Conservation (phyloP, 2,329 filamentous ascomycete genomes). For the Celoporthe dispersa region DNA sequence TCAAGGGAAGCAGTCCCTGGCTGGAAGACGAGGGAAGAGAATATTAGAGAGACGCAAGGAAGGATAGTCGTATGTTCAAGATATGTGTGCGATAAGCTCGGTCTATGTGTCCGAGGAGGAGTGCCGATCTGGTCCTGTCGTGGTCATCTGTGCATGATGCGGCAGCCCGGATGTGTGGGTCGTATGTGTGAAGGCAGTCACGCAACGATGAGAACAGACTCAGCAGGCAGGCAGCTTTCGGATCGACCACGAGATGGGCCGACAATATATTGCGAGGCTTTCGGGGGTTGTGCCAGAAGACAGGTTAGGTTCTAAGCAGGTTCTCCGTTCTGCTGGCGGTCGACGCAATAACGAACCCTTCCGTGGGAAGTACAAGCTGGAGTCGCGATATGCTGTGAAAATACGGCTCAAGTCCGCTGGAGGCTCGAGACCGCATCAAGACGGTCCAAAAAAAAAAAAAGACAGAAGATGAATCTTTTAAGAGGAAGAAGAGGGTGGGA, state of each 20-base stretch:
- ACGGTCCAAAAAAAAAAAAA: neutral
- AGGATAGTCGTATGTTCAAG: neutral
- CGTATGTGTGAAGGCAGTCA: neutral
- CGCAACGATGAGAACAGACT: neutral
- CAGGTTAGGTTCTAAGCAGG: neutral
- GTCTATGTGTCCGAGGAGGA: neutral
- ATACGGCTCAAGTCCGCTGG: neutral
- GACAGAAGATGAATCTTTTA: neutral
- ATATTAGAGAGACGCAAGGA: neutral
- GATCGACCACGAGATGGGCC: neutral
- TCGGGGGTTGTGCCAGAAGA: neutral
- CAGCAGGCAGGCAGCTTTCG: neutral
- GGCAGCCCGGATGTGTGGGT: slow-evolving; percentile 1
- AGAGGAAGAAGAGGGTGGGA: too few species aligned
- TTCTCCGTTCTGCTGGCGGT: neutral
- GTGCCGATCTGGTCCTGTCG: slow-evolving; percentile 1
- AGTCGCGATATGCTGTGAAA: neutral
- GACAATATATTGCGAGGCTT: neutral
- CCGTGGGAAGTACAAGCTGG: neutral
- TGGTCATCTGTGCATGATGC: neutral
- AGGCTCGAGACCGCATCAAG: slow-evolving; percentile 1
- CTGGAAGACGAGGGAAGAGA: neutral
- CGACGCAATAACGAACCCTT: neutral
- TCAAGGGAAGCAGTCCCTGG: too few species aligned
- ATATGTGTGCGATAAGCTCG: neutral